A percentile compares a stretch with the other conserved stretches of the same genome.
Evolutionary conservation across 306 rosid species (phyloP).

Genomic region (Citrullus mucosospermus): DNA sequence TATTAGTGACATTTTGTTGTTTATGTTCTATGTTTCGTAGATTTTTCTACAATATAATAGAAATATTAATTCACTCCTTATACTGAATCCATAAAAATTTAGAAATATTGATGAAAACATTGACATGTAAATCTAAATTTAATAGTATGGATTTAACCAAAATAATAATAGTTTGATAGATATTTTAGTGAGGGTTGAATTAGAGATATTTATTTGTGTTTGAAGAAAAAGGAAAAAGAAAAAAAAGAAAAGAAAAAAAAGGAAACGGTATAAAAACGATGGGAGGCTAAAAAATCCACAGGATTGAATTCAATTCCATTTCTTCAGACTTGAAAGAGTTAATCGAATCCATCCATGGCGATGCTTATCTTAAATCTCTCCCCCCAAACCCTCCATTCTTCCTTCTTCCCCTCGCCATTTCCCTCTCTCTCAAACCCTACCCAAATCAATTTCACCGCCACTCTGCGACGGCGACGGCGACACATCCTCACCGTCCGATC

Average conservation of each 20-base stretch:
- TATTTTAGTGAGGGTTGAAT: not conserved
- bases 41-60: too few species aligned
- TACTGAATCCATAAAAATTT: too few species aligned
- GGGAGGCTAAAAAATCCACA: not conserved
- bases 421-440: conserved; percentile 13
- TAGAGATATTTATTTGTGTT: not conserved
- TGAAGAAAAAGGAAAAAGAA: not conserved
- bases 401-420: conserved; percentile 11
- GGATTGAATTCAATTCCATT: not conserved
- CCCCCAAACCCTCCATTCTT: conserved; percentile 17
- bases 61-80: too few species aligned
- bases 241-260: too few species aligned
- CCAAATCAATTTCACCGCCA: conserved; percentile 16
- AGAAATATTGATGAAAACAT: too few species aligned
- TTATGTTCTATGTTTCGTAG: too few species aligned
- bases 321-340: not conserved
- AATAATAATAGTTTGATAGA: not conserved
- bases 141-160: too few species aligned
- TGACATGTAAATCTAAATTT: too few species aligned
- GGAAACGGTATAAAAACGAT: not conserved
- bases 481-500: conserved; percentile 34
- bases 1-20: too few species aligned
- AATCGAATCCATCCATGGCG: not conserved
- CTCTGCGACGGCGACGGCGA: not conserved
- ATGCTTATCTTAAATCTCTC: conserved; percentile 33